phyloP scores from a whole-genome alignment of 116 monocot genomes.

The Cymodocea nodosa region DNA sequence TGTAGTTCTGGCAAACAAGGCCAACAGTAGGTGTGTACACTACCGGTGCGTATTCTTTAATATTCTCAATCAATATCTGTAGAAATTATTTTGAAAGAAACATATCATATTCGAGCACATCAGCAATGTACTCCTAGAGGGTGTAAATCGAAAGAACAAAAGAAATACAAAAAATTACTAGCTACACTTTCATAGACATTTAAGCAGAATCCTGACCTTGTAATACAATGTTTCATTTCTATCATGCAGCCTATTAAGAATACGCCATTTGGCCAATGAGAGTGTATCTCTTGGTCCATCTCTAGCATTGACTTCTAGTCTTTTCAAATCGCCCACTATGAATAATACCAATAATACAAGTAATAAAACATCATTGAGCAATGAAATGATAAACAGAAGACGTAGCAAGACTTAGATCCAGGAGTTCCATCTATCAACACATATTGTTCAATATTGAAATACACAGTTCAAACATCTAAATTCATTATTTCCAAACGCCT shows the following conservation, averaged over 20 bases:
- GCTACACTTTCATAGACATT: not conserved
- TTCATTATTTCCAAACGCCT: no score
- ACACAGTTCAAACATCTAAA: no score
- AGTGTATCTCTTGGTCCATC: constrained; percentile 78
- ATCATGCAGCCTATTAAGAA: constrained; percentile 92
- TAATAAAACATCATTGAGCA: no score
- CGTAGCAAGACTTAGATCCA: no score
- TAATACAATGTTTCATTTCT: constrained; percentile 96
- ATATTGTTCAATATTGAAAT: no score
- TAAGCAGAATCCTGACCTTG: constrained; percentile 35
- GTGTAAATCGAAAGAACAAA: no score
- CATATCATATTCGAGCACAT: not conserved
- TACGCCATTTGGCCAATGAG: constrained; percentile 94
- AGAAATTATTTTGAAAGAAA: not conserved
- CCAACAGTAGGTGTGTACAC: constrained; percentile 99
- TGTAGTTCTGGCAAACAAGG: constrained; percentile 97
- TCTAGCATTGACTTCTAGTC: constrained; percentile 64
- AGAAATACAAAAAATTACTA: not conserved
- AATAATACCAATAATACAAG: no score
- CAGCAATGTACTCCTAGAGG: not conserved
- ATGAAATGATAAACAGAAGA: no score
- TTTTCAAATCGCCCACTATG: constrained; percentile 85
- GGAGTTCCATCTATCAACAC: no score
- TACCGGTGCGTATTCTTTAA: constrained; percentile 95
- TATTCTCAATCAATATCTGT: constrained; percentile 78